Evolutionary conservation across 75 land plant species (phyloP).

Genomic region (Pinus taeda): DNA sequence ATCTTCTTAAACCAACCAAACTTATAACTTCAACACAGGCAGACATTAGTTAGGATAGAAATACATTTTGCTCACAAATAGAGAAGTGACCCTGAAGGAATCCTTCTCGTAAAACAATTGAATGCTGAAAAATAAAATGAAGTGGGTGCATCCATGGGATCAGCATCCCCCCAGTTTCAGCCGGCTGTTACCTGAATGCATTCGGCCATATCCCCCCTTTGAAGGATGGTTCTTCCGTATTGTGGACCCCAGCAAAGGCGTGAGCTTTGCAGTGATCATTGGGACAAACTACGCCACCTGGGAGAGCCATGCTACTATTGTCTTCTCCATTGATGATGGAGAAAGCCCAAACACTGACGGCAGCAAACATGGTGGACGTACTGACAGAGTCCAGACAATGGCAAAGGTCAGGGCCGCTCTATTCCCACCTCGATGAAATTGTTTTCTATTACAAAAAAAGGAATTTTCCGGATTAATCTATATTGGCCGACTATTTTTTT

Average conservation of each 20-base stretch:
- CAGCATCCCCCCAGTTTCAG: slow-evolving; percentile 29
- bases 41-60: no score
- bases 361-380: not conserved
- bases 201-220: slow-evolving; percentile 36
- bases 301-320: slow-evolving; percentile 35
- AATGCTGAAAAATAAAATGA: not conserved
- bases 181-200: slow-evolving; percentile 18
- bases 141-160: slow-evolving; percentile 29
- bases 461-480: no score
- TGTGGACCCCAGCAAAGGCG: slow-evolving; percentile 10
- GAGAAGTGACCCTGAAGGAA: no score
- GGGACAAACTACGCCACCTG: slow-evolving; percentile 36
- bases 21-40: no score
- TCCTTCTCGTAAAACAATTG: no score
- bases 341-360: not conserved
- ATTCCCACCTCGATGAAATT: no score
- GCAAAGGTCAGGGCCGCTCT: no score
- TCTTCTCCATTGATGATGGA: slow-evolving; percentile 10
- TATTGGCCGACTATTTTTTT: no score
- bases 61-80: no score
- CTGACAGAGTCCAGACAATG: not conserved
- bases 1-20: no score
- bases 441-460: no score
- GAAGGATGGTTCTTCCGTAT: slow-evolving; percentile 38
- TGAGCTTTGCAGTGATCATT: slow-evolving; percentile 30